Percentiles rank a stretch among this genome's conserved stretches.
Evolutionary conservation across 202 grass and related monocot species (phyloP).

Genomic region (Bolboschoenoplectus hybrid): DNA sequence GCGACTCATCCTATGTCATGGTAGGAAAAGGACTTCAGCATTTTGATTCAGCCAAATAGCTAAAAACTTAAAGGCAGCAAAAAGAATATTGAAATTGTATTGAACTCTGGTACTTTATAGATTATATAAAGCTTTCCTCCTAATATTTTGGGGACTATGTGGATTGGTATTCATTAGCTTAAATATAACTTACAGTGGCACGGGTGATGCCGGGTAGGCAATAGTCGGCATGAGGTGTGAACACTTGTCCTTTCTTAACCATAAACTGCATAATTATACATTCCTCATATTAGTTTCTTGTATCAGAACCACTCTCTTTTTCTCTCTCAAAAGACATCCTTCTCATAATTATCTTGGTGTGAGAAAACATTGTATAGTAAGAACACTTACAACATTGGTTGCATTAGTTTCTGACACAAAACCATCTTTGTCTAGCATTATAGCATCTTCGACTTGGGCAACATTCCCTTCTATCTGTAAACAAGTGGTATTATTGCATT

Average conservation of each 20-base stretch:
- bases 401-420: slow-evolving; percentile 99
- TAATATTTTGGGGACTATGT: neutral
- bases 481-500: slow-evolving; percentile 15
- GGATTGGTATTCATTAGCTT: slow-evolving; percentile 3
- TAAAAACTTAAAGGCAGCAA: neutral
- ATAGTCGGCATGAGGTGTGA: slow-evolving; percentile 98
- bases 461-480: slow-evolving; percentile 94
- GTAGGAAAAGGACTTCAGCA: neutral
- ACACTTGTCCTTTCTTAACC: slow-evolving; percentile 90
- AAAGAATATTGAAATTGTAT: neutral
- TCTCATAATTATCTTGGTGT: neutral
- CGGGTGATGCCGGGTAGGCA: slow-evolving; percentile 98
- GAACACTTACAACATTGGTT: slow-evolving; percentile 83
- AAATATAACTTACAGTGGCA: slow-evolving; percentile 69
- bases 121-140: neutral
- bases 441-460: slow-evolving; percentile 78
- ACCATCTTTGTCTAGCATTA: slow-evolving; percentile 99
- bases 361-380: neutral
- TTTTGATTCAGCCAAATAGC: neutral
- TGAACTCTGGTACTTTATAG: neutral
- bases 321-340: neutral
- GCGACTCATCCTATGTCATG: neutral
- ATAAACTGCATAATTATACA: slow-evolving; percentile 73
- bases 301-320: neutral
- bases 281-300: neutral